These are phyloP conservation scores for Zarea fungicola DNA, from an alignment of 2,329 filamentous ascomycete species.

Conservation along the genomic window DNA sequence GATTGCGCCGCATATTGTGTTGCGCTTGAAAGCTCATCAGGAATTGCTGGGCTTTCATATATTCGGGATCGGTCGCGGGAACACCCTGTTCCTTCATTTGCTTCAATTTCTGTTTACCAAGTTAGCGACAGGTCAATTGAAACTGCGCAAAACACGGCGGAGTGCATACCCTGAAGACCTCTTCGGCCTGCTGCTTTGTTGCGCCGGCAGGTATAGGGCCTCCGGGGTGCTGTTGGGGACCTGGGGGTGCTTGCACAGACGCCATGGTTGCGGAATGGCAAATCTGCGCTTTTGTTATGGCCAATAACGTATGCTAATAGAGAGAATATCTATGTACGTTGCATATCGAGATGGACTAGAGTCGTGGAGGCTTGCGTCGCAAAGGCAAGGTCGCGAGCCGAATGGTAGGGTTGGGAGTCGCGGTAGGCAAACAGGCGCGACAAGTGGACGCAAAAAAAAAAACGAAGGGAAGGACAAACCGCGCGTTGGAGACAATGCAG, in stretches of 20 bases:
- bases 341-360: slow-evolving; percentile 34
- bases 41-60: slow-evolving; percentile 73
- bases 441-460: slow-evolving; percentile 14
- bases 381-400: slow-evolving; percentile 8
- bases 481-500: slow-evolving; percentile 6
- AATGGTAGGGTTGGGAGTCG: slow-evolving; percentile 3
- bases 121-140: slow-evolving; percentile 5
- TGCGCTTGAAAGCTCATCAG: slow-evolving; percentile 67
- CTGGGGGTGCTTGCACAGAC: slow-evolving; percentile 68
- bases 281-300: slow-evolving; percentile 20
- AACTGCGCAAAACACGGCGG: slow-evolving; percentile 4
- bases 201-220: slow-evolving; percentile 60
- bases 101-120: slow-evolving; percentile 65
- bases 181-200: slow-evolving; percentile 72
- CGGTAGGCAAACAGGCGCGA: slow-evolving; percentile 4
- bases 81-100: slow-evolving; percentile 85
- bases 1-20: slow-evolving; percentile 48
- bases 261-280: slow-evolving; percentile 56
- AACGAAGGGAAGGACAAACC: slow-evolving; percentile 10
- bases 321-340: slow-evolving; percentile 25
- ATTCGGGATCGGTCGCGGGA: slow-evolving; percentile 77
- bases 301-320: slow-evolving; percentile 20
- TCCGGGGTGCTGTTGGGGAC: slow-evolving; percentile 63
- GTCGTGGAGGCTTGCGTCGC: slow-evolving; percentile 19
- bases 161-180: slow-evolving; percentile 58